These are phyloP conservation scores for Nannochloropsis salina DNA, from an alignment of 108 stramenopile genomes.

Conservation along the genomic window DNA sequence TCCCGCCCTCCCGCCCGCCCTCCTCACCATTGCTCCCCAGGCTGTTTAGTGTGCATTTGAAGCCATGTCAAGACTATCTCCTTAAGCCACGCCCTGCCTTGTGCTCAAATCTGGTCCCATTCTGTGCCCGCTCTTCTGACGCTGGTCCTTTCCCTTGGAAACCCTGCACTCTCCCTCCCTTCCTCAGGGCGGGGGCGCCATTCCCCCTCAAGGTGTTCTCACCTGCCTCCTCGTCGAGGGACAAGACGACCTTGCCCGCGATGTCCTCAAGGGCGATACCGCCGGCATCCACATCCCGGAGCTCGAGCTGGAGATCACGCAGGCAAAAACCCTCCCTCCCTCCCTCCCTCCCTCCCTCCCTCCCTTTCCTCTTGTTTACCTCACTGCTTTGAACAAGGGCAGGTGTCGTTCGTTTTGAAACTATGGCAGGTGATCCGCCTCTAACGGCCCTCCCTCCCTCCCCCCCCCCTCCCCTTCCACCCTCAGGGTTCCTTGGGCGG, in stretches of 20 bases:
- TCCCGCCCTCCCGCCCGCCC: not conserved
- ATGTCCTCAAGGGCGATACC: slow-evolving; percentile 74
- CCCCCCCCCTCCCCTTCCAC: not conserved
- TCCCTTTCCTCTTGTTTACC: not conserved
- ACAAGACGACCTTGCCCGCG: slow-evolving; percentile 65
- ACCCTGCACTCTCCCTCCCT: not conserved
- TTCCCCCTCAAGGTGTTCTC: slow-evolving; percentile 64
- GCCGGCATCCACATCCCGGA: slow-evolving; percentile 70
- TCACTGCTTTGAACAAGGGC: too few species aligned
- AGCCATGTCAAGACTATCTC: not conserved
- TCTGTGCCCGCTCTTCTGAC: too few species aligned
- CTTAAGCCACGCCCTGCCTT: slow-evolving; percentile 4
- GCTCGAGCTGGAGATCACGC: slow-evolving; percentile 55
- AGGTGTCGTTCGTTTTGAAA: too few species aligned
- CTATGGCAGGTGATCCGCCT: too few species aligned
- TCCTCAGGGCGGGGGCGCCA: slow-evolving; percentile 77
- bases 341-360: slow-evolving; percentile 9
- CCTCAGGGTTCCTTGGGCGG: slow-evolving; percentile 62
- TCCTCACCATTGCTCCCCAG: not conserved
- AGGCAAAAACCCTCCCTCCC: not conserved
- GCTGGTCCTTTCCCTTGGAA: too few species aligned
- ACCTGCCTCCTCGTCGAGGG: slow-evolving; percentile 56
- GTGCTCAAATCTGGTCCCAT: too few species aligned
- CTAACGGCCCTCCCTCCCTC: not conserved
- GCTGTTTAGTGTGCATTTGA: too few species aligned